Base-by-base conservation (phyloP, 352 stramenopile species). In the Globisporangium irregulare region DNA sequence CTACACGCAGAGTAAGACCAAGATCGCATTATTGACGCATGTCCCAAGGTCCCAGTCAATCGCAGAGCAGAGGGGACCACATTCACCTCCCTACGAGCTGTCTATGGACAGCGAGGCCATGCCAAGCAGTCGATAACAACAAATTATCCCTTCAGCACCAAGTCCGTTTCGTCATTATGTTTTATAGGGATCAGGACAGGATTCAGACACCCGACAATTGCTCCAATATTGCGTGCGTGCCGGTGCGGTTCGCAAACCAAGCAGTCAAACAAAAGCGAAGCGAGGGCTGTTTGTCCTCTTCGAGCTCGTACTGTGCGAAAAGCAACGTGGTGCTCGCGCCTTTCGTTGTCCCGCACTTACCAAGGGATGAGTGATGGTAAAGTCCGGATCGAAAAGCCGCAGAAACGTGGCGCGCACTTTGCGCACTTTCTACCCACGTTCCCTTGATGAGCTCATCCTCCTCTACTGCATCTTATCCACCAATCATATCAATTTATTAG, bases 321-420 rank as follows among this genome's bases (percentile, higher is more conserved):
- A 14, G 15, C 53, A 38, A 10, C 53, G n/a, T 50, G 14, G 41
- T 50, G 53, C 53, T 38, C 3, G 38, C 38, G 25, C 53, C 8
- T 22, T 24, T 38, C 29, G 8, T 59, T 59, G 54, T 27, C 55
- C 3, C 55, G 10, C 55, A 60, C 27, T 32, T 32, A 32, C 27
- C 55, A 15, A 20, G n/a, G 41, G 5, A 10, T 32, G 32, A 59
- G 20, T 32, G 24, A 25, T 10, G 18, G 55, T 46, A 60, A 60
- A 60, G 55, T 60, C 18, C 29, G 55, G 55, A 60, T 60, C 4
- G 8, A 34, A 59, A 10, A 12, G 55, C 32, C 32, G 55, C 55
- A 43, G 22, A 43, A 34, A 46, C 55, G 27, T 18, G 55, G 1
- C 55, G 9, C 55, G 27, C 29, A 60, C 55, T 27, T 60, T 25